These are phyloP conservation scores for Cymbopogon flexuosus DNA, from an alignment of 202 grass and related monocot genomes.

Conservation along the genomic window DNA sequence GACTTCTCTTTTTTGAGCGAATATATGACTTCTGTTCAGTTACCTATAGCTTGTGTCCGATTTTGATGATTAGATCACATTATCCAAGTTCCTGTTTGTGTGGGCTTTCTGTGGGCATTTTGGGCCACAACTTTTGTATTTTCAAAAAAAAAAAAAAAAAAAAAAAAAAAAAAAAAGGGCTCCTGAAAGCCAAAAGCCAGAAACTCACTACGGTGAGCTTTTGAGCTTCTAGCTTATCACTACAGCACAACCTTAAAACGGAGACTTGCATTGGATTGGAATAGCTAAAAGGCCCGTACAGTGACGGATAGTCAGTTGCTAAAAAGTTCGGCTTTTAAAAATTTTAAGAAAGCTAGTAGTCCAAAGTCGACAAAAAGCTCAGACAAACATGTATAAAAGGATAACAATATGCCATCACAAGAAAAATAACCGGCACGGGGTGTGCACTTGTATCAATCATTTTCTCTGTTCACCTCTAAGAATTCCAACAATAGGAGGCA, in stretches of 20 bases:
- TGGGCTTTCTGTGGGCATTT: neutral
- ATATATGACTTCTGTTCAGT: conserved; percentile 24
- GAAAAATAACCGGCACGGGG: neutral
- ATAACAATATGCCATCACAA: neutral
- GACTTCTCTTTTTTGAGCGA: no score
- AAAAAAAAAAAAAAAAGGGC: neutral
- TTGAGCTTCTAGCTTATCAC: neutral
- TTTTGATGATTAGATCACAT: neutral
- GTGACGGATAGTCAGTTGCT: no score
- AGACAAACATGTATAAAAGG: neutral
- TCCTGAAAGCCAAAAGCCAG: neutral
- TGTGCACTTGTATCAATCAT: conserved; percentile 28
- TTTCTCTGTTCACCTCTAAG: conserved; percentile 32
- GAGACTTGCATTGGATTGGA: no score
- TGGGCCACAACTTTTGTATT: neutral
- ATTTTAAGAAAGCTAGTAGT: no score
- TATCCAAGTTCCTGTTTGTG: neutral
- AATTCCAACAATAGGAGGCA: conserved; percentile 7
- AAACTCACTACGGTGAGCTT: neutral
- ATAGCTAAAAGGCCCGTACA: no score
- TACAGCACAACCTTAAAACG: no score
- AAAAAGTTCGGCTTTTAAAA: no score
- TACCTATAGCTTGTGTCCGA: neutral
- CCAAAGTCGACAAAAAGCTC: no score
- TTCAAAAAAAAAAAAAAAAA: no score